phyloP scores from a whole-genome alignment of 2,329 filamentous ascomycete genomes.

The Chaetothyriales sp. region DNA sequence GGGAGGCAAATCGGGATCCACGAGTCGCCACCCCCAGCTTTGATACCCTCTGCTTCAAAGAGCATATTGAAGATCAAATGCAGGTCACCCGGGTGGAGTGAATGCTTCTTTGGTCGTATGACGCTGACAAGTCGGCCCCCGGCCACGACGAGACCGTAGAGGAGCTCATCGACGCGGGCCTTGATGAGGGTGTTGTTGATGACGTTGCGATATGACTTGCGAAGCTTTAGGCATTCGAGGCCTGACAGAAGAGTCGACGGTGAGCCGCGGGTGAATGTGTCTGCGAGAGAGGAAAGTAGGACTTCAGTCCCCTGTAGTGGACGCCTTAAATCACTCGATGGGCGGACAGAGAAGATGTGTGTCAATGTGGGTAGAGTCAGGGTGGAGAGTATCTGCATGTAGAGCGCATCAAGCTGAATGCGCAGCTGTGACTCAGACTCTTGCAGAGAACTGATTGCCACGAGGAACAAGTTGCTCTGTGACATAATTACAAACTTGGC shows the following conservation, averaged over 20 bases:
- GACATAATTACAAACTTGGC: constrained; percentile 75
- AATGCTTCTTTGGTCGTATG: constrained; percentile 84
- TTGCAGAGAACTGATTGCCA: constrained; percentile 81
- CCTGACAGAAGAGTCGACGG: constrained; percentile 78
- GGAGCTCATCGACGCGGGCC: constrained; percentile 58
- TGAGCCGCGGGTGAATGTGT: constrained; percentile 88
- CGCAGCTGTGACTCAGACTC: constrained; percentile 84
- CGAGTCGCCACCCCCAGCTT: constrained; percentile 84
- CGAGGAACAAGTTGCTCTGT: constrained; percentile 78
- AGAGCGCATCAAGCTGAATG: constrained; percentile 78
- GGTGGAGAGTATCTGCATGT: constrained; percentile 96
- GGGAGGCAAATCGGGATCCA: constrained; percentile 95
- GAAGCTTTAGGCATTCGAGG: constrained; percentile 81
- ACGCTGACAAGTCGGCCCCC: constrained; percentile 89
- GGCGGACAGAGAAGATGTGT: constrained; percentile 75
- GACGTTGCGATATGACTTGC: constrained; percentile 69
- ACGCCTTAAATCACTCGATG: constrained; percentile 83
- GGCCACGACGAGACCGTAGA: constrained; percentile 89
- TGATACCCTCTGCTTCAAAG: constrained; percentile 85
- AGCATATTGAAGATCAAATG: constrained; percentile 99
- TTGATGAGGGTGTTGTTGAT: constrained; percentile 85
- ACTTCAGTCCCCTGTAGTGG: constrained; percentile 85
- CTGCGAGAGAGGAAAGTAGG: constrained; percentile 77
- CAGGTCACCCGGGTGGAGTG: constrained; percentile 84
- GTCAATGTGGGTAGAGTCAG: constrained; percentile 76